phyloP scores from a whole-genome alignment of 1,139 yeast genomes.

The Entelexis sorbosivorans region DNA sequence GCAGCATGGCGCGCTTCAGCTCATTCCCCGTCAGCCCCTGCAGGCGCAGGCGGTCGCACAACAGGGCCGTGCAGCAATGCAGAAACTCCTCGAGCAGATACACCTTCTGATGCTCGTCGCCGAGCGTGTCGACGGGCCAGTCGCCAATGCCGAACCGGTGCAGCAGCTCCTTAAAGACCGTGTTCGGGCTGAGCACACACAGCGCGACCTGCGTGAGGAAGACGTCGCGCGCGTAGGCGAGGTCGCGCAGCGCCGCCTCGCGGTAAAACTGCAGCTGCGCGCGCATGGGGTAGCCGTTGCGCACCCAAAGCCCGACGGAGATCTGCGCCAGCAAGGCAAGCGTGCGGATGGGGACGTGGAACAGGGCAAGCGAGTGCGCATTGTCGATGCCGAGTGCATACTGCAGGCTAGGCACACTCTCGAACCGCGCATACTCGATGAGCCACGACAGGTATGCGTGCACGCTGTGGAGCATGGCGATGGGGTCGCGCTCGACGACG shows the following conservation, averaged over 20 bases:
- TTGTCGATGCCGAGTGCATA: slow-evolving; percentile 20
- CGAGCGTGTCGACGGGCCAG: slow-evolving; percentile 32
- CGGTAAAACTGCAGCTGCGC: slow-evolving; percentile 73
- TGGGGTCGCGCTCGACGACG: slow-evolving; percentile 31
- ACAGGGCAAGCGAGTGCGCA: slow-evolving; percentile 29
- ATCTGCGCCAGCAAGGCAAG: slow-evolving; percentile 66
- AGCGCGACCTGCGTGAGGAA: slow-evolving; percentile 60
- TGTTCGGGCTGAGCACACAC: slow-evolving; percentile 46
- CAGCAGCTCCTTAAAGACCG: slow-evolving; percentile 49
- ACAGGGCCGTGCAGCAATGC: slow-evolving; percentile 53
- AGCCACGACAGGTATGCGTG: slow-evolving; percentile 66
- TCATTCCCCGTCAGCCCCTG: slow-evolving; percentile 42
- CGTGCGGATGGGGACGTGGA: slow-evolving; percentile 70
- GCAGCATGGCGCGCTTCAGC: slow-evolving; percentile 44
- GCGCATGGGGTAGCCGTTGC: slow-evolving; percentile 71
- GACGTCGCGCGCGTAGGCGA: slow-evolving; percentile 68
- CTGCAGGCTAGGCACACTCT: slow-evolving; percentile 29
- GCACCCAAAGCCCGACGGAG: slow-evolving; percentile 74
- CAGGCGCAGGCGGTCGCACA: slow-evolving; percentile 58
- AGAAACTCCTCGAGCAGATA: slow-evolving; percentile 76
- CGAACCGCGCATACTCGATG: slow-evolving; percentile 41
- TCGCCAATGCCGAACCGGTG: slow-evolving; percentile 53
- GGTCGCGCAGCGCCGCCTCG: slow-evolving; percentile 71
- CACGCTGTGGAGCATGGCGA: slow-evolving; percentile 70
- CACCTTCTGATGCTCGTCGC: slow-evolving; percentile 34